Base-by-base conservation (phyloP, 768 basidiomycete genomes). In the Lactifluus piperatus region DNA sequence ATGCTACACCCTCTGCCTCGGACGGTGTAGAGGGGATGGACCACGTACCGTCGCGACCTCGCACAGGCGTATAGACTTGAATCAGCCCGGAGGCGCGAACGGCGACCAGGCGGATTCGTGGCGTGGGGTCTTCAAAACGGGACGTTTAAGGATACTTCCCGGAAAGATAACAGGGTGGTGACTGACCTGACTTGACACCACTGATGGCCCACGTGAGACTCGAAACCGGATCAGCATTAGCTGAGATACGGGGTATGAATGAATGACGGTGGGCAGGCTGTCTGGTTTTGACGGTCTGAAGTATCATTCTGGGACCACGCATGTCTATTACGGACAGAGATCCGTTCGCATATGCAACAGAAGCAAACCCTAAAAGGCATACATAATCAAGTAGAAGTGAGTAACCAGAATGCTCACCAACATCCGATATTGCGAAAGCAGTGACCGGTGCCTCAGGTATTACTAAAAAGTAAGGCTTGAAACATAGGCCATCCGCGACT, bases 131-230 rank as follows among this genome's bases (percentile, higher is more conserved):
- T 83, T 50, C 10, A 11, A 16, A 50, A 50, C 45, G 47, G 36
- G 32, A 48, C 14, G 5, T 24, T 55, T 57, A 41, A 62, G 20
- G 27, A n/a, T 39, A 16, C 18, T 36, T 16, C 43, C 20, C 20
- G 22, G 30, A 43, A 10, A 11, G 14, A 20, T 20, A 47, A 5
- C 41, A 48, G 9, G 5, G 7, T n/a, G 22, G 34, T 8, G 2
- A 64, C 71, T 30, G 52, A 77, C 88, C 86, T 68, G 79, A 71
- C 5, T 77, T 77, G 22, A 85, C 67, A 2, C 77, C 71, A 50
- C 79, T 76, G 5, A 91, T 77, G 0, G 84, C 77, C 89, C 89
- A 95, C 27, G 78, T 74, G 60, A 94, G 68, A 1, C 79, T 77
- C 18, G 71, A 71, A 9, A 88, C 70, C 1, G 73, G 70, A 54